phyloP scores from a whole-genome alignment of 345 rosid species.

The Euphorbia lathyris region DNA sequence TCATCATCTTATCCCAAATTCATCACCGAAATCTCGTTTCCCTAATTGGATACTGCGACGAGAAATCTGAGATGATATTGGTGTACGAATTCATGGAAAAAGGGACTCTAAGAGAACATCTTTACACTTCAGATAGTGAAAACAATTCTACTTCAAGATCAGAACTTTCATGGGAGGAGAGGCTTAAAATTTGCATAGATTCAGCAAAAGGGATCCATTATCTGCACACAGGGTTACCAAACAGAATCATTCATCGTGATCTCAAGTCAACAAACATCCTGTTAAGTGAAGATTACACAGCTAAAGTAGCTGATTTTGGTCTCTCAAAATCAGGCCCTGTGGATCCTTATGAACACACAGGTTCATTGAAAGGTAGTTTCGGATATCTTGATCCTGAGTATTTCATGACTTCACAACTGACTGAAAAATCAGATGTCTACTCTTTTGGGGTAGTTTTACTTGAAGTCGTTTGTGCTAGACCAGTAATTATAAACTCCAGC shows the following conservation, averaged over 20 bases:
- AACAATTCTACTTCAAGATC: conserved; percentile 5
- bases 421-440: conserved; percentile 61
- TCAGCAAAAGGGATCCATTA: conserved; percentile 55
- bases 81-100: conserved; percentile 61
- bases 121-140: conserved; percentile 32
- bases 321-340: conserved; percentile 39
- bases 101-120: conserved; percentile 48
- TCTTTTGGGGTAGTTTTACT: conserved; percentile 58
- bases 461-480: conserved; percentile 52
- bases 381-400: conserved; percentile 62
- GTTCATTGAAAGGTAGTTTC: conserved; percentile 42
- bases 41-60: conserved; percentile 62
- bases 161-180: conserved; percentile 44
- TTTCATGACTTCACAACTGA: conserved; percentile 39
- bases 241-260: conserved; percentile 57
- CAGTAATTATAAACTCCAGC: conserved; percentile 29
- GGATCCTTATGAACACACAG: conserved; percentile 37
- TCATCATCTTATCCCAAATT: conserved; percentile 56
- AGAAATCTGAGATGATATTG: conserved; percentile 51
- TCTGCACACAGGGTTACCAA: conserved; percentile 41
- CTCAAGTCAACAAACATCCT: conserved; percentile 60
- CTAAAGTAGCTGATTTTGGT: conserved; percentile 65
- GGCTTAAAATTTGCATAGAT: conserved; percentile 63
- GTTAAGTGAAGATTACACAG: conserved; percentile 38
- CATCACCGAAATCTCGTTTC: conserved; percentile 63